Percentiles rank a stretch among this genome's conserved stretches.
Evolutionary conservation across 2,329 filamentous ascomycete species (phyloP).

Genomic region (Aspergillus ruber): DNA sequence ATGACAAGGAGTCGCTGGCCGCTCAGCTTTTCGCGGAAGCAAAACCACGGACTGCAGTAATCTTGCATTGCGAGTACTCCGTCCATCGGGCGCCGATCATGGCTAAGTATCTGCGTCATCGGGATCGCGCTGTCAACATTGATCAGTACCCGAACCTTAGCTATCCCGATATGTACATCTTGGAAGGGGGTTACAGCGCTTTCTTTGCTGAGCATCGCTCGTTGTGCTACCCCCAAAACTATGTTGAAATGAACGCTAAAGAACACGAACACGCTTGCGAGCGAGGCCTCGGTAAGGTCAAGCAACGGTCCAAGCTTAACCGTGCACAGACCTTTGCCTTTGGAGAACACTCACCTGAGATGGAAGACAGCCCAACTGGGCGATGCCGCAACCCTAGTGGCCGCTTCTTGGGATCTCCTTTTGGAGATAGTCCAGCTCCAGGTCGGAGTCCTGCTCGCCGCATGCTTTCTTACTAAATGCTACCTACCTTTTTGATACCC

Average conservation of each 20-base stretch:
- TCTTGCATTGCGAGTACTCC: slow-evolving; percentile 98
- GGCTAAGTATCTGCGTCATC: slow-evolving; percentile 85
- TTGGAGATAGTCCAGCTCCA: slow-evolving; percentile 28
- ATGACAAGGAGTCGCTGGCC: slow-evolving; percentile 85
- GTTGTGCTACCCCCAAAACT: slow-evolving; percentile 88
- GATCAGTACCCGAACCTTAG: slow-evolving; percentile 80
- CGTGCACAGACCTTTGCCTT: slow-evolving; percentile 94
- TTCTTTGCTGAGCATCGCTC: slow-evolving; percentile 76
- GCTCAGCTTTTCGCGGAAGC: slow-evolving; percentile 68
- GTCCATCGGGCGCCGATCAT: slow-evolving; percentile 93
- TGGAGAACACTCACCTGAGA: slow-evolving; percentile 59
- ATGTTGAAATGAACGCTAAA: slow-evolving; percentile 92
- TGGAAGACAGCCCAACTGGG: slow-evolving; percentile 59
- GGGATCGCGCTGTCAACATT: slow-evolving; percentile 78
- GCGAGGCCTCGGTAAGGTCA: slow-evolving; percentile 86
- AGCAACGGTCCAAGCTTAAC: slow-evolving; percentile 76
- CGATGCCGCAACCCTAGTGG: slow-evolving; percentile 32
- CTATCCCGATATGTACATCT: slow-evolving; percentile 96
- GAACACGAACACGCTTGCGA: slow-evolving; percentile 91
- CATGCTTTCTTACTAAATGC: slow-evolving; percentile 37
- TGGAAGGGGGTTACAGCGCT: slow-evolving; percentile 90
- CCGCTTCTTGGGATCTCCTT: slow-evolving; percentile 29
- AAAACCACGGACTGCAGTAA: slow-evolving; percentile 67
- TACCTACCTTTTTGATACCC: slow-evolving; percentile 11
- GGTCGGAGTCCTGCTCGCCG: slow-evolving; percentile 34